These are phyloP conservation scores for Monascus ruber DNA, from an alignment of 2,329 filamentous ascomycete genomes.

Conservation along the genomic window DNA sequence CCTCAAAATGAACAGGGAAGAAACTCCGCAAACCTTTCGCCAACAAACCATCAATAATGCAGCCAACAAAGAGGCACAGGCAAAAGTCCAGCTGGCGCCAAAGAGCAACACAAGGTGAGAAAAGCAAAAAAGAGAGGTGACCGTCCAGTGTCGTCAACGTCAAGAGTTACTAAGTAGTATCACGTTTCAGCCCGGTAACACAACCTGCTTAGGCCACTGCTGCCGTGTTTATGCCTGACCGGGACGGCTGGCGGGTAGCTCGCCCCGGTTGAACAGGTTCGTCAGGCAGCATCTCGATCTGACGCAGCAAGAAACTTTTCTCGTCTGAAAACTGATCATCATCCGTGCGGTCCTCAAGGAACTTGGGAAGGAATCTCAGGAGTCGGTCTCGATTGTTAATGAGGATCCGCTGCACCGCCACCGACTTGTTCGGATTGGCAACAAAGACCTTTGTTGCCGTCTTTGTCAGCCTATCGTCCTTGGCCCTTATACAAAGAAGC, in stretches of 20 bases:
- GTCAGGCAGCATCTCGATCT: constrained; percentile 52
- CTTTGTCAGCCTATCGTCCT: background rate
- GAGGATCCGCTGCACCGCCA: constrained; percentile 87
- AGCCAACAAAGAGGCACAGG: background rate
- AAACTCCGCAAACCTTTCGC: background rate
- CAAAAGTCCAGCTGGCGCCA: background rate
- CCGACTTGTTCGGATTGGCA: constrained; percentile 95
- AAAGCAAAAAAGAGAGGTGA: too few species aligned
- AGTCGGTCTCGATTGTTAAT: constrained; percentile 93
- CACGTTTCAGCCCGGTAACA: too few species aligned
- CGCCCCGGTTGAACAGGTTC: constrained; percentile 29
- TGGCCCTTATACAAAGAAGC: background rate
- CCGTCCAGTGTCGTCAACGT: too few species aligned
- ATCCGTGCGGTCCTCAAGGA: constrained; percentile 87
- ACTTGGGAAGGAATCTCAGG: constrained; percentile 76
- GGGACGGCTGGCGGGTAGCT: constrained; percentile 14
- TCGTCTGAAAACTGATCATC: constrained; percentile 99
- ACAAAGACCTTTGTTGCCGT: constrained; percentile 62
- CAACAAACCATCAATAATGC: background rate
- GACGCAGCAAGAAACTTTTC: constrained; percentile 91
- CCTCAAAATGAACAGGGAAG: background rate
- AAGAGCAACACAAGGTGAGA: constrained; percentile 1
- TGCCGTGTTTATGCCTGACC: constrained; percentile 17
- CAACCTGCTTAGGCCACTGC: constrained; percentile 14
- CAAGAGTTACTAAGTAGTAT: too few species aligned